Evolutionary conservation across 2,329 filamentous ascomycete species (phyloP), one percentile per base, ranked within the genome.

Genomic region (Botryotinia narcissicola): DNA sequence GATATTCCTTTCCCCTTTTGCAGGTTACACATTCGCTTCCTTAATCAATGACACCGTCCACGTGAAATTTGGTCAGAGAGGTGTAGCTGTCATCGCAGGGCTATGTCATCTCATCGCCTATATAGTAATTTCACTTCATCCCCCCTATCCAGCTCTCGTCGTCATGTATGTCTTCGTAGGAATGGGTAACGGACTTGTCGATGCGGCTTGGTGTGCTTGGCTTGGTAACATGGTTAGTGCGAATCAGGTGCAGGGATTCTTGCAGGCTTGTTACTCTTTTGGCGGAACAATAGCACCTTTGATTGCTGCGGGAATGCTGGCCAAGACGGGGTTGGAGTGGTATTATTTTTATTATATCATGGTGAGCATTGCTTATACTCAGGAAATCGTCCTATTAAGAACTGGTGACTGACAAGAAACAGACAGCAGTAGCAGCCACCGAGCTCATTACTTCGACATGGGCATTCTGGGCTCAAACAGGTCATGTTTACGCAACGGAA

Each of bases 321-420:
- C 90, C 0, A 89, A 89, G 76, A 88, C 83, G 0, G 77, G 83
- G 6, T 79, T 91, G 69, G 84, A 84, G 0, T 96, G 93, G 93
- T 93, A 90, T 77, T 85, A 84, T 18, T 95, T 92, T 81, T 95
- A 93, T 82, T 94, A 93, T 79, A 82, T 94, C 68, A 92, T 94
- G 90, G 89, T 91, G 78, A 76, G 86, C 54, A 7, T 40, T 9
- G 16, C 18, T 57, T 9, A 4, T 40, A 51, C 3, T 68, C 10
- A 9, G 18, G 14, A 62, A 20, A 18, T 10, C 6, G 10, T 48
- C 20, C 2, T n/a, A 20, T 40, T 51, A 12, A 48, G 32, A 40
- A 9, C 12, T 25, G 14, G 5, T 42, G 22, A 32, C 35, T 67
- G 44, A 66, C 42, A 12, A 54, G 10, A 7, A 18, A n/a, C 32